Percentiles rank a stretch among this genome's conserved stretches.
Evolutionary conservation across 129 eudicot species (phyloP).

Genomic region (Lactuca sativa): DNA sequence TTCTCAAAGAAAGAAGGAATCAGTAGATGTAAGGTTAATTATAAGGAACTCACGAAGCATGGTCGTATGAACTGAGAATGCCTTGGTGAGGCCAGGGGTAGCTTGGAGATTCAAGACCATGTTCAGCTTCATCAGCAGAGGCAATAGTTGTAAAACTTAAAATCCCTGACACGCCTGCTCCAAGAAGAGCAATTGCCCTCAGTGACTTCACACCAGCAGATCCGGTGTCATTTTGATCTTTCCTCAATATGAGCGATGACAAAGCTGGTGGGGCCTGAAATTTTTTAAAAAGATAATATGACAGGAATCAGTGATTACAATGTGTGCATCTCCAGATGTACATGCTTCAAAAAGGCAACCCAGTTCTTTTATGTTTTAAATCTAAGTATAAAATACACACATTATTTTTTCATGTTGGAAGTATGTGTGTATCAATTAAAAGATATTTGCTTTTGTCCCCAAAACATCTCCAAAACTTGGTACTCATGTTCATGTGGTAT

Average conservation of each 20-base stretch:
- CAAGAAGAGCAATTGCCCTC: conserved; percentile 76
- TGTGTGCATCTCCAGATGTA: background rate
- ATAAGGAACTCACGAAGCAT: conserved; percentile 67
- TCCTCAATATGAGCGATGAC: conserved; percentile 55
- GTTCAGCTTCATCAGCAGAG: conserved; percentile 93
- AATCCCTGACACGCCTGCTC: conserved; percentile 87
- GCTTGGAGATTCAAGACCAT: conserved; percentile 73
- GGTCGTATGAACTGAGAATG: conserved; percentile 92
- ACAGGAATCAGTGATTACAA: background rate
- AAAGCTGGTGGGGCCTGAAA: conserved; percentile 67
- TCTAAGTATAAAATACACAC: too few species aligned
- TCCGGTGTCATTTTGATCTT: conserved; percentile 65
- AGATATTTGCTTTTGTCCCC: background rate
- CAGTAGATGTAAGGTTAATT: background rate
- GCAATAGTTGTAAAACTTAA: conserved; percentile 73
- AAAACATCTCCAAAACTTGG: too few species aligned
- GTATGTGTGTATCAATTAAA: too few species aligned
- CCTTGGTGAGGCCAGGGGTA: conserved; percentile 98
- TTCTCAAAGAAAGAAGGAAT: background rate
- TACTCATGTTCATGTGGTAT: too few species aligned
- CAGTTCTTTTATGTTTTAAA: background rate
- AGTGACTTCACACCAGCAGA: conserved; percentile 63
- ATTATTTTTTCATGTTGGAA: too few species aligned
- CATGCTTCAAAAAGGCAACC: too few species aligned
- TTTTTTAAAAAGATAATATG: background rate